phyloP scores from a whole-genome alignment of 1,139 yeast genomes.

The Candida sp. region DNA sequence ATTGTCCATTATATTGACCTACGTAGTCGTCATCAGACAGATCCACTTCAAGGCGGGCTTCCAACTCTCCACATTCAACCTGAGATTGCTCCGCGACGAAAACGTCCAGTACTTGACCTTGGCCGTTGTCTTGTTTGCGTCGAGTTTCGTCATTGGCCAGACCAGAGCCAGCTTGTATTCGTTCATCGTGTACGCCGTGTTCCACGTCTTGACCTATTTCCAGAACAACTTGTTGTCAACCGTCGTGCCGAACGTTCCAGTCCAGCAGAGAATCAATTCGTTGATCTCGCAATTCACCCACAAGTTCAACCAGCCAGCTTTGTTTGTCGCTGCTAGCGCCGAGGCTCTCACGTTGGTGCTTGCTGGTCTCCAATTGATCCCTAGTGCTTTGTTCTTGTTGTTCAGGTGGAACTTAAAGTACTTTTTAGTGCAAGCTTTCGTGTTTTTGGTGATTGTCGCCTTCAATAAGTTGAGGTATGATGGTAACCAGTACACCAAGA shows the following conservation, averaged over 20 bases:
- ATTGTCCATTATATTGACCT: slow-evolving; percentile 47
- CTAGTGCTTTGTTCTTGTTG: slow-evolving; percentile 22
- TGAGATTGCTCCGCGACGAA: slow-evolving; percentile 41
- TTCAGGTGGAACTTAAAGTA: slow-evolving; percentile 22
- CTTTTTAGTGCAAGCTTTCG: slow-evolving; percentile 21
- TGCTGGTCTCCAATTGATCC: slow-evolving; percentile 14
- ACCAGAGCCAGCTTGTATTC: slow-evolving; percentile 51
- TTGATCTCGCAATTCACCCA: slow-evolving; percentile 39
- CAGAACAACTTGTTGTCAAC: slow-evolving; percentile 31
- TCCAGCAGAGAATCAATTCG: slow-evolving; percentile 25
- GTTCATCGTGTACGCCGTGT: slow-evolving; percentile 56
- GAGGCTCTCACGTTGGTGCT: slow-evolving; percentile 33
- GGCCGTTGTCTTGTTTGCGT: slow-evolving; percentile 39
- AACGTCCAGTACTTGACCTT: slow-evolving; percentile 53
- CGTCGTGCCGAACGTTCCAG: slow-evolving; percentile 20
- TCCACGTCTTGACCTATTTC: slow-evolving; percentile 59
- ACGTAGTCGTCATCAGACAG: slow-evolving; percentile 52
- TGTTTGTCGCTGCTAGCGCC: slow-evolving; percentile 49
- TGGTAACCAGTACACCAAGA: slow-evolving; percentile 44
- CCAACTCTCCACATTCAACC: slow-evolving; percentile 11
- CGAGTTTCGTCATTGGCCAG: slow-evolving; percentile 33
- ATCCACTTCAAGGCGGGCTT: slow-evolving; percentile 36
- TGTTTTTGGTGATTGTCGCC: slow-evolving; percentile 33
- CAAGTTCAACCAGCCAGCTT: slow-evolving; percentile 48
- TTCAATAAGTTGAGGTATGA: slow-evolving; percentile 52